Conservation (phyloP, 108 stramenopile species). For the Aurantiochytrium sp. region DNA sequence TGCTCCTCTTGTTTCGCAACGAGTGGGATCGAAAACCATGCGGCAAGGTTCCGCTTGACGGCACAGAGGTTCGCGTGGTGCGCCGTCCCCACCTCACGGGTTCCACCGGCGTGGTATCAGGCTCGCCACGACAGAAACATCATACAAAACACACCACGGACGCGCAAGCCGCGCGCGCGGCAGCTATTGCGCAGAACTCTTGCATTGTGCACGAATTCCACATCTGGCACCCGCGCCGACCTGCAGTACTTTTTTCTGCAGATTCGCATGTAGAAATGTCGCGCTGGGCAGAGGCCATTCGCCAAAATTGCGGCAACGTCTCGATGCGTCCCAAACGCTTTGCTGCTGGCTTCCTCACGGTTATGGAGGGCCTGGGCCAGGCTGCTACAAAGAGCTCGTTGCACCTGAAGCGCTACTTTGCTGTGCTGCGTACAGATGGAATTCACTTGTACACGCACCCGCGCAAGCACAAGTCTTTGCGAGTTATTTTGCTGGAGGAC, state of each 20-base stretch:
- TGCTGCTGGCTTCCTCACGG: neutral
- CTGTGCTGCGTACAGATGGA: neutral
- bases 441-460: neutral
- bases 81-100: neutral
- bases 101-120: neutral
- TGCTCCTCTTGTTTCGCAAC: neutral
- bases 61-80: neutral
- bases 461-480: neutral
- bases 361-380: neutral
- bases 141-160: neutral
- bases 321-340: neutral
- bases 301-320: neutral
- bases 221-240: neutral
- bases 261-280: neutral
- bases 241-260: neutral
- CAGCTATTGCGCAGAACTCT: neutral
- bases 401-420: neutral
- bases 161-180: neutral
- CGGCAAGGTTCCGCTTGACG: neutral
- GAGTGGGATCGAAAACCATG: neutral
- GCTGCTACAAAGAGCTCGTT: neutral
- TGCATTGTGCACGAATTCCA: constrained; percentile 10
- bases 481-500: neutral
- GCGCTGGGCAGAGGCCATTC: neutral
- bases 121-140: neutral